These are phyloP conservation scores for Dioszegia hungarica DNA, from an alignment of 768 basidiomycete species.

Conservation along the genomic window DNA sequence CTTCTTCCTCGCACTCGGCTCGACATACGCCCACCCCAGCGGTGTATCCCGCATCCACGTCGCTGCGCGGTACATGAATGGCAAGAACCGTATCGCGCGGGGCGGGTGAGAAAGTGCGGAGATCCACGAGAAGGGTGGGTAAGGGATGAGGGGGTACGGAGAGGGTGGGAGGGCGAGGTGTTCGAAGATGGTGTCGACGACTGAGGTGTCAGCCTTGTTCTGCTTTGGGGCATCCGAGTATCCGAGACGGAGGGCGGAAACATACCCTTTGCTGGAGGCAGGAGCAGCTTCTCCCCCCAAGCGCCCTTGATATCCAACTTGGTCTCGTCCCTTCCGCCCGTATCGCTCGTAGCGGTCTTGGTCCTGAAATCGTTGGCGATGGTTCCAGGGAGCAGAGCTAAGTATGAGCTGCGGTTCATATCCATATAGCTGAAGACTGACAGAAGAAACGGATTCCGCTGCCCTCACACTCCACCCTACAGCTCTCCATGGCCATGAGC, in stretches of 20 bases:
- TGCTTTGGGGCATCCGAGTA: not conserved
- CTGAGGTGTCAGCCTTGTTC: conserved; percentile 5
- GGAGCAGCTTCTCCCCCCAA: conserved; percentile 25
- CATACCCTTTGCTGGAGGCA: conserved; percentile 28
- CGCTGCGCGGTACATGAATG: conserved; percentile 25
- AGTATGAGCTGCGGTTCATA: not conserved
- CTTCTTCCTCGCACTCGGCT: conserved; percentile 36
- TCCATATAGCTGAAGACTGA: conserved; percentile 10
- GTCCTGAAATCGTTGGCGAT: conserved; percentile 46
- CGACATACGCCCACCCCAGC: conserved; percentile 31
- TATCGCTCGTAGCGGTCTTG: conserved; percentile 28
- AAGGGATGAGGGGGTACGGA: conserved; percentile 32
- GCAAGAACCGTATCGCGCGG: conserved; percentile 22
- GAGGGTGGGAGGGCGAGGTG: conserved; percentile 30
- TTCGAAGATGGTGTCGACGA: conserved; percentile 29
- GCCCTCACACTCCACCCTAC: conserved; percentile 42
- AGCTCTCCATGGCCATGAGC: conserved; percentile 40
- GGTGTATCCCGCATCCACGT: conserved; percentile 27
- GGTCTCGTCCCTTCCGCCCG: conserved; percentile 37
- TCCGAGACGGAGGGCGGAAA: too few relatives aligned
- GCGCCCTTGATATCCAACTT: conserved; percentile 25
- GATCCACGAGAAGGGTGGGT: conserved; percentile 32
- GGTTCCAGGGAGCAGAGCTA: conserved; percentile 45
- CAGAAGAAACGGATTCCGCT: conserved; percentile 45
- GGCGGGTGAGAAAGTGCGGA: conserved; percentile 20